A percentile compares a stretch with the other conserved stretches of the same genome.
phyloP scores from a whole-genome alignment of 2,329 filamentous ascomycete genomes.

The Botryotinia convoluta region DNA sequence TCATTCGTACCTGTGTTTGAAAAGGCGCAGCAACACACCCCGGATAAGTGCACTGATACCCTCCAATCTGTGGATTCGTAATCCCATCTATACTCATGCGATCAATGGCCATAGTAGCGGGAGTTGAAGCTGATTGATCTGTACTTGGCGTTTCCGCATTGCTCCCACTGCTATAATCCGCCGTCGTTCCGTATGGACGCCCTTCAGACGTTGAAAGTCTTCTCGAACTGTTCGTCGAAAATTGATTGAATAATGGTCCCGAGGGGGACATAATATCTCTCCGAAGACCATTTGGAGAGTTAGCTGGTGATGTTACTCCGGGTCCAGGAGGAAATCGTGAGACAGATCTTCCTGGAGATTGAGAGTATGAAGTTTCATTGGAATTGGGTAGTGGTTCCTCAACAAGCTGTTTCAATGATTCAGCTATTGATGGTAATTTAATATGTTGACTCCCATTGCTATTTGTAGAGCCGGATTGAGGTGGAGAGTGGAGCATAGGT shows the following conservation, averaged over 20 bases:
- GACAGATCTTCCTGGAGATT: conserved; percentile 33
- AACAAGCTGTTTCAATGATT: conserved; percentile 33
- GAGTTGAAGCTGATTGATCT: conserved; percentile 46
- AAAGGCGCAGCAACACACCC: conserved; percentile 73
- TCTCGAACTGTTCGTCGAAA: conserved; percentile 26
- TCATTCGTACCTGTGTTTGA: conserved; percentile 60
- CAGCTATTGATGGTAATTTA: conserved; percentile 36
- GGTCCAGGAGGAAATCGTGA: conserved; percentile 29
- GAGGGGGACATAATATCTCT: conserved; percentile 44
- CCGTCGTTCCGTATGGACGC: conserved; percentile 29
- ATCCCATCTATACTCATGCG: conserved; percentile 59
- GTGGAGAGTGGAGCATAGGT: conserved; percentile 33
- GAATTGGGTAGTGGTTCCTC: conserved; percentile 24
- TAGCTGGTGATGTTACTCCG: conserved; percentile 35
- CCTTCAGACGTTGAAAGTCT: conserved; percentile 33
- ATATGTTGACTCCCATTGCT: conserved; percentile 30
- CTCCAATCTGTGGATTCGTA: conserved; percentile 51
- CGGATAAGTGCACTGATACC: conserved; percentile 57
- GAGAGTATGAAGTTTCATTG: conserved; percentile 30
- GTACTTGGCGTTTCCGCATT: conserved; percentile 48
- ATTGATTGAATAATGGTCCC: conserved; percentile 22
- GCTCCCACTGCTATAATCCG: conserved; percentile 33
- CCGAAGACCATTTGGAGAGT: conserved; percentile 40
- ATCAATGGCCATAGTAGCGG: conserved; percentile 46
- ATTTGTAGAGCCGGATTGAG: conserved; percentile 32